Evolutionary conservation across 768 basidiomycete genomes (phyloP).

Genomic region (Collybiopsis luxurians): DNA sequence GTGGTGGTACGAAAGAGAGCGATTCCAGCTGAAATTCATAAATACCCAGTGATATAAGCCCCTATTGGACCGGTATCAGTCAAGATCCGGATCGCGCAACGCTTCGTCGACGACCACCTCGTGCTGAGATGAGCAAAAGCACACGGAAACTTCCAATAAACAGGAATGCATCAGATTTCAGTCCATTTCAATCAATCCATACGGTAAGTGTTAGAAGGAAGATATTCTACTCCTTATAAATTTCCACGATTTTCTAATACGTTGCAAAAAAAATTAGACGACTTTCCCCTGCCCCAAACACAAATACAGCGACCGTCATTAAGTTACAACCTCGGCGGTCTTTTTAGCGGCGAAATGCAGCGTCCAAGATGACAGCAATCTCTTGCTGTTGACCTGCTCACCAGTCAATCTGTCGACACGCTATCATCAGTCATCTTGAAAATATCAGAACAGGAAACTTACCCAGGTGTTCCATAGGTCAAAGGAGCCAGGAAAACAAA

Average conservation of each 20-base stretch:
- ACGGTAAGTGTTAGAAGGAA: not conserved
- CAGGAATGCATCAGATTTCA: too few species aligned
- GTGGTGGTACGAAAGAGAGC: not conserved
- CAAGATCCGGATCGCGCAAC: too few species aligned
- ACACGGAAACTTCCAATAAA: too few species aligned
- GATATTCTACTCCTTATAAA: not conserved
- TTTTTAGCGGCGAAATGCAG: constrained; percentile 86
- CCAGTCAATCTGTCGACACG: constrained; percentile 65
- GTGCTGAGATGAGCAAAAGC: too few species aligned
- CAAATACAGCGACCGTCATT: too few species aligned
- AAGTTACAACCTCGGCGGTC: constrained; percentile 30
- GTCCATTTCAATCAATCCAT: too few species aligned
- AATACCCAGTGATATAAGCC: too few species aligned
- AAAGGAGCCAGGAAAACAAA: constrained; percentile 82
- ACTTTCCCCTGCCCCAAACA: too few species aligned
- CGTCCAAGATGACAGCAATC: constrained; percentile 88
- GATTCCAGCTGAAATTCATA: too few species aligned
- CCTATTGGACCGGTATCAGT: too few species aligned
- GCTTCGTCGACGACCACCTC: too few species aligned
- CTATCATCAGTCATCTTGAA: constrained; percentile 12
- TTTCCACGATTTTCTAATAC: not conserved
- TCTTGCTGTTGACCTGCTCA: constrained; percentile 78
- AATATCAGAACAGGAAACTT: constrained; percentile 28
- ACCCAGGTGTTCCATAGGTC: constrained; percentile 98
- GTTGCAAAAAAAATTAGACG: too few species aligned